Percentiles rank a stretch among this genome's conserved stretches.
Evolutionary conservation across 2,329 filamentous ascomycete genomes (phyloP).

Genomic region (Fusarium sp.): DNA sequence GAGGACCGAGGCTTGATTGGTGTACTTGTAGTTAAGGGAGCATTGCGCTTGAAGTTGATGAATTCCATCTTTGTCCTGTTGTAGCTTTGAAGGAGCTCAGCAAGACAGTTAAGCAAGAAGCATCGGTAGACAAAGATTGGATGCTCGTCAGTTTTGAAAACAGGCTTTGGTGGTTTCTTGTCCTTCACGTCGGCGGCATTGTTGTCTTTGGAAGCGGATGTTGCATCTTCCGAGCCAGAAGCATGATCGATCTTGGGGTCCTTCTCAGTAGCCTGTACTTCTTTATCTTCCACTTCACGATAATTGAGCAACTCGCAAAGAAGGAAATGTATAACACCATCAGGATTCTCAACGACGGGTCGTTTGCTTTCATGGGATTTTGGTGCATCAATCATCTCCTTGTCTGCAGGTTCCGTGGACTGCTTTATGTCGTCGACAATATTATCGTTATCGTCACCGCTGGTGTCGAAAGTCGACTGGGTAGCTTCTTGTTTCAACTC

Average conservation of each 20-base stretch:
- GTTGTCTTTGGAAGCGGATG: constrained; percentile 45
- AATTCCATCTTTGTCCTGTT: constrained; percentile 97
- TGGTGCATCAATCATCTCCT: constrained; percentile 68
- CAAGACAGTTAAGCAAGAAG: constrained; percentile 90
- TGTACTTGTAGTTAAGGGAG: constrained; percentile 81
- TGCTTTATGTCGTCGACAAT: constrained; percentile 59
- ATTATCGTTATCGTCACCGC: constrained; percentile 22
- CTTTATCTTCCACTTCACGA: constrained; percentile 89
- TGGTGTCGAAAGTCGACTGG: constrained; percentile 24
- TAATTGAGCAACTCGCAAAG: constrained; percentile 92
- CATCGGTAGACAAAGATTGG: constrained; percentile 97
- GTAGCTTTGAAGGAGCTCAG: constrained; percentile 90
- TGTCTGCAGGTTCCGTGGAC: constrained; percentile 66
- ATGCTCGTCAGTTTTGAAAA: constrained; percentile 91
- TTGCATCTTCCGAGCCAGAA: constrained; percentile 36
- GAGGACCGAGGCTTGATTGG: constrained; percentile 94
- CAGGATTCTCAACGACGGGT: constrained; percentile 88
- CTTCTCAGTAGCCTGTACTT: constrained; percentile 57
- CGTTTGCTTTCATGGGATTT: constrained; percentile 78
- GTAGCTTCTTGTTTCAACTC: constrained; percentile 51
- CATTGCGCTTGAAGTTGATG: constrained; percentile 97
- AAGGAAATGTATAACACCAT: constrained; percentile 94
- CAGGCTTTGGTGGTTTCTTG: constrained; percentile 72
- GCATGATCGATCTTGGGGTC: constrained; percentile 50
- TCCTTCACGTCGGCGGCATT: constrained; percentile 54